Percentiles rank a stretch among this genome's conserved stretches.
phyloP scores from a whole-genome alignment of 345 rosid genomes.

The Hibiscus tridactylites region DNA sequence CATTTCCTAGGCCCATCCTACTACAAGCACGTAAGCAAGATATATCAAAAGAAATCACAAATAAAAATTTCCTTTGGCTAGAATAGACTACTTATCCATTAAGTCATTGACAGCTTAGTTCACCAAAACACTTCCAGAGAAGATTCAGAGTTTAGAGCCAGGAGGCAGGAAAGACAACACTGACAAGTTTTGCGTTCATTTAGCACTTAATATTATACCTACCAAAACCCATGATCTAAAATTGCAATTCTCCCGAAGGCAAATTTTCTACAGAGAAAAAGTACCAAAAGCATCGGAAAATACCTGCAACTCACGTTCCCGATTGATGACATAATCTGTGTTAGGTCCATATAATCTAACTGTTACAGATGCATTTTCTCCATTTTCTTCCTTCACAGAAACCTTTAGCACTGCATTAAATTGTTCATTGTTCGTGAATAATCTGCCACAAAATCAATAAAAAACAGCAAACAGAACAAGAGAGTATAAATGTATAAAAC shows the following conservation, averaged over 20 bases:
- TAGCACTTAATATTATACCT: background rate
- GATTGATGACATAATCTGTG: slow-evolving; percentile 81
- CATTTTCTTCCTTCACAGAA: slow-evolving; percentile 58
- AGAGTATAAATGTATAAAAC: background rate
- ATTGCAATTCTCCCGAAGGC: background rate
- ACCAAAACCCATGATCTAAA: background rate
- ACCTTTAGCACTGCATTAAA: slow-evolving; percentile 68
- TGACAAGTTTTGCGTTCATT: background rate
- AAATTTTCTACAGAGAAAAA: background rate
- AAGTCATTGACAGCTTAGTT: slow-evolving; percentile 2
- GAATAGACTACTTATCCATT: background rate
- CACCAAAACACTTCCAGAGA: background rate
- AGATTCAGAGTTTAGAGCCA: background rate
- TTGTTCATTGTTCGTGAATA: background rate
- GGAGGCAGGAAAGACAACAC: background rate
- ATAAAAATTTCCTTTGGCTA: background rate
- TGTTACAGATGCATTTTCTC: slow-evolving; percentile 42
- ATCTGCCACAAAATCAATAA: background rate
- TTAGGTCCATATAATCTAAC: slow-evolving; percentile 91
- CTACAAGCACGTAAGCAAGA: background rate
- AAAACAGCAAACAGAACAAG: background rate
- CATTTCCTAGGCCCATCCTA: background rate
- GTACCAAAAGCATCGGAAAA: background rate
- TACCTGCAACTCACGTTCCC: slow-evolving; percentile 72
- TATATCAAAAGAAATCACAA: background rate